A percentile compares a stretch with the other conserved stretches of the same genome.
phyloP scores from a whole-genome alignment of 805 yeast species.

The Pichia cephalocereana region DNA sequence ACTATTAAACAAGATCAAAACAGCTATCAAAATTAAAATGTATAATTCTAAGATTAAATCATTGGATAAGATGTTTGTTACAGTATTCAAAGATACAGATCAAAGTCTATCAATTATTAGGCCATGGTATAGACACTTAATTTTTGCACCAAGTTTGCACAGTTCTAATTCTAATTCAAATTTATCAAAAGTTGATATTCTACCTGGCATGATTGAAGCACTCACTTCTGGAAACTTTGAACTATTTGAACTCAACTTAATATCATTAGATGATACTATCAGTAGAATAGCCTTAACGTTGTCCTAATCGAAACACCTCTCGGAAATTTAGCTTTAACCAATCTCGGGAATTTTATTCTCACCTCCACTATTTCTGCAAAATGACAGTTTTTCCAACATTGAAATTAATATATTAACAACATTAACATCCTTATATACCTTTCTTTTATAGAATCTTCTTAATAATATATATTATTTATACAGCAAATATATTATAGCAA shows the following conservation, averaged over 20 bases:
- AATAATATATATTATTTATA: too few relatives aligned
- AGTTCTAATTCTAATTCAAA: background rate
- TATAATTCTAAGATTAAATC: conserved; percentile 44
- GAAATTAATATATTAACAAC: conserved; percentile 15
- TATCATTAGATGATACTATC: background rate
- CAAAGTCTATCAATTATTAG: conserved; percentile 22
- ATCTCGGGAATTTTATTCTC: too few relatives aligned
- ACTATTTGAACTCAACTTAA: conserved; percentile 1
- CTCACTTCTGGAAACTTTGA: conserved; percentile 37
- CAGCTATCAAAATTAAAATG: conserved; percentile 48
- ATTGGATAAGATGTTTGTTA: conserved; percentile 46
- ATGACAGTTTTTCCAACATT: too few relatives aligned
- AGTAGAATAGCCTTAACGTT: background rate
- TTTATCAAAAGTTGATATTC: conserved; percentile 13
- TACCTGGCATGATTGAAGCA: conserved; percentile 54
- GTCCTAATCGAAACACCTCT: background rate
- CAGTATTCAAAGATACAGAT: conserved; percentile 13
- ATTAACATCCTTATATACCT: too few relatives aligned
- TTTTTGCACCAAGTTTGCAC: conserved; percentile 43
- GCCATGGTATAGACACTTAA: conserved; percentile 54
- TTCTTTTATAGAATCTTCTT: background rate
- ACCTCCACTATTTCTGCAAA: too few relatives aligned
- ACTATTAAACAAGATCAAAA: conserved; percentile 45
- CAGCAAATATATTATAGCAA: background rate
- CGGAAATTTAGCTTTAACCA: too few relatives aligned